Percentiles rank a stretch among this genome's conserved stretches.
phyloP scores from a whole-genome alignment of 2,329 filamentous ascomycete species.

The Cordyceps cicadae region DNA sequence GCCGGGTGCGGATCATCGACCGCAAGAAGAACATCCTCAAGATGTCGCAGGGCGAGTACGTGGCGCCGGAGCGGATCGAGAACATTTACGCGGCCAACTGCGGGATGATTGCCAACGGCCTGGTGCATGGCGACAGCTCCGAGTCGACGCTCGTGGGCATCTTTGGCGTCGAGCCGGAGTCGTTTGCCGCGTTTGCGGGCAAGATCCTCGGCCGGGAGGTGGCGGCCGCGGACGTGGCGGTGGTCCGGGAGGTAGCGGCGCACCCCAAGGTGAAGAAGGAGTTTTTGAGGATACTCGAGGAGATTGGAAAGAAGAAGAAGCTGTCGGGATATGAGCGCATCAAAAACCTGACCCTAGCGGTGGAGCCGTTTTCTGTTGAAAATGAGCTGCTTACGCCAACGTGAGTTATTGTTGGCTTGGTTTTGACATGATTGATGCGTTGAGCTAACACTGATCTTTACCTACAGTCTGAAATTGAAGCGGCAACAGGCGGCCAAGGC shows the following conservation, averaged over 20 bases:
- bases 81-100: slow-evolving; percentile 83
- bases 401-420: slow-evolving; percentile 44
- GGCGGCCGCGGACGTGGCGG: slow-evolving; percentile 53
- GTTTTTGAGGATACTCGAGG: slow-evolving; percentile 70
- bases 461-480: slow-evolving; percentile 49
- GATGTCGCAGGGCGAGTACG: slow-evolving; percentile 94
- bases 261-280: slow-evolving; percentile 66
- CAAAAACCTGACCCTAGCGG: slow-evolving; percentile 60
- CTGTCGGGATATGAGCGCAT: slow-evolving; percentile 89
- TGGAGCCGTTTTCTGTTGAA: slow-evolving; percentile 89
- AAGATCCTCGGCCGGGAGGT: slow-evolving; percentile 66
- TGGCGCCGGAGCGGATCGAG: slow-evolving; percentile 94
- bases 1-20: slow-evolving; percentile 88
- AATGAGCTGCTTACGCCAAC: slow-evolving; percentile 85
- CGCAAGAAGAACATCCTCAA: slow-evolving; percentile 99
- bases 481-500: slow-evolving; percentile 46
- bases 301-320: slow-evolving; percentile 71
- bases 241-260: slow-evolving; percentile 56
- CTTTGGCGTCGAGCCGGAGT: slow-evolving; percentile 78
- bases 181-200: slow-evolving; percentile 73
- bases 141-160: slow-evolving; percentile 77
- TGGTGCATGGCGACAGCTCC: slow-evolving; percentile 81
- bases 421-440: neutral
- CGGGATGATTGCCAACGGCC: slow-evolving; percentile 69
- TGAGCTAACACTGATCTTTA: slow-evolving; percentile 10